Conservation (phyloP, 768 basidiomycete species). For the Collybiopsis luxurians region DNA sequence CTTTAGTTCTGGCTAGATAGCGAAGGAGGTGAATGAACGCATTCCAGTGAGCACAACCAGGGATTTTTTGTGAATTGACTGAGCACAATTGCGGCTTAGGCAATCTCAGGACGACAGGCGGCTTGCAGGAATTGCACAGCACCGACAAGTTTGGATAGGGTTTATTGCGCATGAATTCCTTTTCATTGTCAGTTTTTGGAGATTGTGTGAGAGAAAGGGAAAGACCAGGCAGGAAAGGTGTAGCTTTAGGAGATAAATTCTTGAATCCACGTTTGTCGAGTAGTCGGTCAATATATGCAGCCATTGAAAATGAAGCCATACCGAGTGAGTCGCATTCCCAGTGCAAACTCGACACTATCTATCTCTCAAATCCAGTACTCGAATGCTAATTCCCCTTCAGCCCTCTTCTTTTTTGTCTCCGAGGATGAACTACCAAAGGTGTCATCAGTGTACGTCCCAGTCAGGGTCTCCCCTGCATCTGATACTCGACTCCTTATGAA, state of each 20-base stretch:
- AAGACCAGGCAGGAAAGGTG: constrained; percentile 10
- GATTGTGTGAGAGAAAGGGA: neutral
- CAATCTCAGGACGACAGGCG: neutral
- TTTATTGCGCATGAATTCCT: neutral
- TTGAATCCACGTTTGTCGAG: constrained; percentile 9
- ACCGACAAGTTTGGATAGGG: neutral
- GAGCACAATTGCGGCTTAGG: neutral
- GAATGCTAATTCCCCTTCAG: constrained; percentile 3
- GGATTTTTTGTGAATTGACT: constrained; percentile 5
- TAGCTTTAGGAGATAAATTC: neutral
- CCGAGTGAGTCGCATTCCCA: constrained; percentile 9
- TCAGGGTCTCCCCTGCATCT: constrained; percentile 4
- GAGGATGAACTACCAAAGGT: constrained; percentile 4
- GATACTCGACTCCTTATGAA: neutral
- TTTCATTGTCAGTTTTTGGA: constrained; percentile 4
- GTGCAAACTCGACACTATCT: neutral
- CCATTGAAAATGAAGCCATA: constrained; percentile 2
- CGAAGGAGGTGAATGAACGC: neutral
- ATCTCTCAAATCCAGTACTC: constrained; percentile 1
- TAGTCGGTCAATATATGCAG: constrained; percentile 8
- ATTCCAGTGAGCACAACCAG: constrained; percentile 2
- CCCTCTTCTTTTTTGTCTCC: neutral
- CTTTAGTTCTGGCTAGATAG: neutral
- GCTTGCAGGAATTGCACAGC: neutral
- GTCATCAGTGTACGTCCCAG: constrained; percentile 10